Base-by-base conservation (phyloP, 2,329 filamentous ascomycete genomes). In the Fusarium sp. region DNA sequence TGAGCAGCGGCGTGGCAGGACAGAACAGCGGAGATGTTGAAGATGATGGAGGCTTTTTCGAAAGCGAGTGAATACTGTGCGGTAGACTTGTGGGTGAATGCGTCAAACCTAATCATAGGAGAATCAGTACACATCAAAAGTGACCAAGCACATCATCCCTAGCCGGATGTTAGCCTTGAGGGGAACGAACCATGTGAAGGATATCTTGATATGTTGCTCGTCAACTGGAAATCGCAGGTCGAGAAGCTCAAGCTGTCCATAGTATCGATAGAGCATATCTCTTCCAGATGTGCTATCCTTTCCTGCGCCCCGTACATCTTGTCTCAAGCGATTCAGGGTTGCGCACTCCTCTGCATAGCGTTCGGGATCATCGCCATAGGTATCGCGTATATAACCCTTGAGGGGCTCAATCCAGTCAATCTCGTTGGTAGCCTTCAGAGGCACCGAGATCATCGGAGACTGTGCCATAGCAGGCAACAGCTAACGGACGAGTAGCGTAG, bases 151-250 rank as follows among this genome's bases (percentile, higher is more conserved):
- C 17, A 41, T 39, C 21, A 18, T 40, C 6, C 9, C 5, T 23
- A 10, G 35, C 4, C 31, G 37, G 11, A 13, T 23, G 18, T 35
- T 17, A 41, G 25, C 37, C 29, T 40, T 10, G 36, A 48, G 35
- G 29, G n/a, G 17, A 46, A 45, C 74, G 46, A 87, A 97, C 96
- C 96, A 99, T 69, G 95, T 98, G 78, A 99, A 99, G 10, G 92
- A 93, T 75, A 99, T 97, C 82, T 98, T 98, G 82, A 99, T 98
- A 77, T 99, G 95, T 76, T 97, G 96, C 82, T 99, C 96, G 74
- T 99, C 96, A 43, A 99, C 94, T 0, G 96, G 96, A 76, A 99
- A 99, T 63, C 96, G 87, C 74, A 99, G 82, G 79, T 99, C 96
- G 66, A 99, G 83, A 51, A 99, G 85, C 82, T 99, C 96, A 60